Percentiles rank a stretch among this genome's conserved stretches.
Evolutionary conservation across 768 basidiomycete species (phyloP).

Genomic region (Suillus variegatus): DNA sequence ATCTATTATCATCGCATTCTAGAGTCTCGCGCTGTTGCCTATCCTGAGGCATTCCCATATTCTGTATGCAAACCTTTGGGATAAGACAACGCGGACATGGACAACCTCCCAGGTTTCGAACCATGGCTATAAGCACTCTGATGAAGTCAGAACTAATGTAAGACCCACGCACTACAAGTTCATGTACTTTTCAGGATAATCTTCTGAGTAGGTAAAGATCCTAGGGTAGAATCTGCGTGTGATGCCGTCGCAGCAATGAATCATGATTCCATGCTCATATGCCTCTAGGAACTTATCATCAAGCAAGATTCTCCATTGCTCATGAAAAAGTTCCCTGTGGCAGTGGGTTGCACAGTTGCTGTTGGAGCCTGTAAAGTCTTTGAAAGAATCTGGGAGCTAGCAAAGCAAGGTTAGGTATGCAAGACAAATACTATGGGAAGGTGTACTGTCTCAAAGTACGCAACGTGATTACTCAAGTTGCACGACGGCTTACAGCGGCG

Average conservation of each 20-base stretch:
- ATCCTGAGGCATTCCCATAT: too few species aligned
- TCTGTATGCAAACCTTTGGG: too few species aligned
- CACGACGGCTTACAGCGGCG: too few species aligned
- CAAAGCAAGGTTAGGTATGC: too few species aligned
- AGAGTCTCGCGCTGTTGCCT: too few species aligned
- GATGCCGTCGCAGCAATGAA: slow-evolving; percentile 14
- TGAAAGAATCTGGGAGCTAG: not conserved
- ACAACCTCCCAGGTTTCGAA: slow-evolving; percentile 2
- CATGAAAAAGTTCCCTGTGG: slow-evolving; percentile 12
- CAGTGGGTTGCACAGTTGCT: slow-evolving; percentile 13
- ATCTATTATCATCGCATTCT: too few species aligned
- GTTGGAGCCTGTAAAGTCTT: slow-evolving; percentile 2
- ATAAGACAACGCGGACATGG: slow-evolving; percentile 17
- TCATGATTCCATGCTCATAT: slow-evolving; percentile 17
- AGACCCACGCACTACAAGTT: not conserved
- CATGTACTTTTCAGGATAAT: slow-evolving; percentile 24
- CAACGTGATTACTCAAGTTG: too few species aligned
- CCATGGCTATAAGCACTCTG: not conserved
- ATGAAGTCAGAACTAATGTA: not conserved
- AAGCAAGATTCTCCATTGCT: slow-evolving; percentile 12
- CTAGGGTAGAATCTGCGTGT: slow-evolving; percentile 15
- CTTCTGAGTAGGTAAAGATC: slow-evolving; percentile 20
- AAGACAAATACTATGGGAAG: too few species aligned
- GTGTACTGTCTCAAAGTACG: too few species aligned
- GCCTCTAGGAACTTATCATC: slow-evolving; percentile 18